Evolutionary conservation across 1,139 yeast genomes (phyloP), one percentile per base, ranked within the genome.

Genomic region (Kodamaea arcana): DNA sequence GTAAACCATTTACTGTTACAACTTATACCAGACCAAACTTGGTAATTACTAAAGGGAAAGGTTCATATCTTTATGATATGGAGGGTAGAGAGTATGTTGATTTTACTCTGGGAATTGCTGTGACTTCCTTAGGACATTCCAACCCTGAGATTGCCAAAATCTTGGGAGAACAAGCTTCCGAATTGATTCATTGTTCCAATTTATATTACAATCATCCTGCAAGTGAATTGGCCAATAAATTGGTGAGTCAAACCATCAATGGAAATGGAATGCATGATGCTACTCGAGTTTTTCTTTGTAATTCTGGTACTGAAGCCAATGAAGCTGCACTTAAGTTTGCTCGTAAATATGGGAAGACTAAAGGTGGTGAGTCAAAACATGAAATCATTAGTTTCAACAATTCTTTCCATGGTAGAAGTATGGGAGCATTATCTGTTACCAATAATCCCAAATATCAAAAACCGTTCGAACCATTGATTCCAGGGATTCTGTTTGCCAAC

Each of bases 241-340:
- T 92, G 32, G 81, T 92, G 2, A 75, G 76, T 30, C 71, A 75
- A 36, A 92, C 98, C 3, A 68, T 68, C 42, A 62, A 66, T 28
- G 65, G 78, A 29, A 94, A 90, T 11, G 96, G 94, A 13, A 86
- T 87, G 87, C 59, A 68, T 34, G 72, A 80, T 48, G 95, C 96
- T 2, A 68, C 84, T 22, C 69, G 82, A 40, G 95, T 88, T n/a
- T 92, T 92, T 51, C 65, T 92, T 40, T 82, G 94, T 54, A 92
- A 90, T 55, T 83, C 95, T 0, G 98, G 98, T 32, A 82, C 97
- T 7, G 98, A 92, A 60, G 97, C 98, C 37, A 92, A 90, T 53
- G 98, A 92, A 58, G 98, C 97, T 2, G 98, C 98, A 1, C 64
- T 92, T 50, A 92, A 92, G 58, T 92, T 92, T 65, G 97, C 97